These are phyloP conservation scores for Spiraea crenata DNA, from an alignment of 331 rosid species.

Conservation along the genomic window DNA sequence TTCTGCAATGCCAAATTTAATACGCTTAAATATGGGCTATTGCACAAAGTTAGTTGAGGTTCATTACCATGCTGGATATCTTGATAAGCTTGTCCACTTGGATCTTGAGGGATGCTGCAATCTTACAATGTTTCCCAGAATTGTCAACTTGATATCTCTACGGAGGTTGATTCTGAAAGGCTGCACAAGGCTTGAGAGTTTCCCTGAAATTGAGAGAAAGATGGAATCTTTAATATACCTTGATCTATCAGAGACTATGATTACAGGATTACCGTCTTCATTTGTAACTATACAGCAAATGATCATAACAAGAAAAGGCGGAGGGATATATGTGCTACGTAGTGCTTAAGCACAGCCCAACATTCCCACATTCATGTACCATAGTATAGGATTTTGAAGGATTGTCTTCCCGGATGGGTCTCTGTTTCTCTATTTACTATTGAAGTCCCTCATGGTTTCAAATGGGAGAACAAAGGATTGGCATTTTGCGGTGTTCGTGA, in stretches of 20 bases:
- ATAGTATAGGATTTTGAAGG: too few relatives aligned
- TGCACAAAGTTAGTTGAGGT: slow-evolving; percentile 21
- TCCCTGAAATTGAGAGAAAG: slow-evolving; percentile 11
- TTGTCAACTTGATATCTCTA: slow-evolving; percentile 15
- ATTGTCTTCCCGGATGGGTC: too few relatives aligned
- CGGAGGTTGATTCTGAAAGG: background rate
- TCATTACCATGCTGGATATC: slow-evolving; percentile 26
- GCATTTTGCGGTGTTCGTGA: too few relatives aligned
- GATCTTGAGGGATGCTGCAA: slow-evolving; percentile 14
- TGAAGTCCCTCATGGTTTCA: too few relatives aligned
- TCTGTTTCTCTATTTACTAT: too few relatives aligned
- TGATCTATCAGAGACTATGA: background rate
- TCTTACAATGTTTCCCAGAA: slow-evolving; percentile 1
- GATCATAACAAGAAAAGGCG: too few relatives aligned
- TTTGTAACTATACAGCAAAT: background rate
- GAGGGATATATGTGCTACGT: too few relatives aligned
- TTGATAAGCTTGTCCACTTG: slow-evolving; percentile 17
- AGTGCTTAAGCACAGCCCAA: too few relatives aligned
- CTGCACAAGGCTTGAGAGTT: slow-evolving; percentile 19
- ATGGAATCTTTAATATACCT: background rate
- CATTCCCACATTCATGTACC: too few relatives aligned
- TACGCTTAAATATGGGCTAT: background rate
- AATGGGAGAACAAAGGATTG: too few relatives aligned
- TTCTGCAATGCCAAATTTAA: background rate
- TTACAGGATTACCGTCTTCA: background rate